These are phyloP conservation scores for Boletus eberwhitei DNA, from an alignment of 768 basidiomycete species.

Conservation along the genomic window DNA sequence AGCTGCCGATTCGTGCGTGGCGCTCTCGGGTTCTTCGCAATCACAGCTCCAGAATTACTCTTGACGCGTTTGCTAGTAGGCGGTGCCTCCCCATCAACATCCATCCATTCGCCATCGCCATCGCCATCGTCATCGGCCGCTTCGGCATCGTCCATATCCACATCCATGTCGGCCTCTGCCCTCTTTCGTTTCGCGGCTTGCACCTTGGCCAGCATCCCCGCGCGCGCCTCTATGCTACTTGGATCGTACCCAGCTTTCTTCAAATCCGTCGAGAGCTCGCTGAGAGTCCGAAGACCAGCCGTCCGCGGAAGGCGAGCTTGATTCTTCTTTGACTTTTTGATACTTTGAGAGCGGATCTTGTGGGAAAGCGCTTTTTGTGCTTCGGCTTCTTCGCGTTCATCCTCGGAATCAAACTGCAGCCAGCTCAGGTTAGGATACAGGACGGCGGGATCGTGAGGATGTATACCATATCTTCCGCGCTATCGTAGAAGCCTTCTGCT, in stretches of 20 bases:
- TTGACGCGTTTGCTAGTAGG: slow-evolving; percentile 60
- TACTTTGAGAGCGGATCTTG: slow-evolving; percentile 68
- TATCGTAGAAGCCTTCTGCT: slow-evolving; percentile 93
- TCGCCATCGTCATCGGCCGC: slow-evolving; percentile 28
- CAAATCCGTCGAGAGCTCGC: slow-evolving; percentile 75
- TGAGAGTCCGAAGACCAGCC: slow-evolving; percentile 59
- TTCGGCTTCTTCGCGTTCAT: slow-evolving; percentile 74
- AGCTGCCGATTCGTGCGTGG: slow-evolving; percentile 73
- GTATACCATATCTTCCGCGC: slow-evolving; percentile 80
- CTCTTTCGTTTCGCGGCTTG: slow-evolving; percentile 62
- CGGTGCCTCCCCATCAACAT: slow-evolving; percentile 48
- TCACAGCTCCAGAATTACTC: slow-evolving; percentile 55
- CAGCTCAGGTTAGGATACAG: neutral
- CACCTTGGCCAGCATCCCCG: slow-evolving; percentile 73
- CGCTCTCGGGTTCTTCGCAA: slow-evolving; percentile 46
- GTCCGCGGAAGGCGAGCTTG: slow-evolving; percentile 73
- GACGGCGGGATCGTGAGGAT: neutral
- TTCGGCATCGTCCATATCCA: slow-evolving; percentile 55
- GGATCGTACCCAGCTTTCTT: slow-evolving; percentile 91
- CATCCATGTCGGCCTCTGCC: slow-evolving; percentile 49
- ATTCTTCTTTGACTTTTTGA: slow-evolving; percentile 89
- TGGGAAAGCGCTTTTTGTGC: slow-evolving; percentile 55
- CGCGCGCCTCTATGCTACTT: slow-evolving; percentile 84
- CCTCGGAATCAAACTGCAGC: slow-evolving; percentile 54
- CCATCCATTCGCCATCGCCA: slow-evolving; percentile 51